Percentiles rank a stretch among this genome's conserved stretches.
These are phyloP conservation scores for Candida mattraensis DNA, from an alignment of 805 yeast genomes.

Conservation along the genomic window DNA sequence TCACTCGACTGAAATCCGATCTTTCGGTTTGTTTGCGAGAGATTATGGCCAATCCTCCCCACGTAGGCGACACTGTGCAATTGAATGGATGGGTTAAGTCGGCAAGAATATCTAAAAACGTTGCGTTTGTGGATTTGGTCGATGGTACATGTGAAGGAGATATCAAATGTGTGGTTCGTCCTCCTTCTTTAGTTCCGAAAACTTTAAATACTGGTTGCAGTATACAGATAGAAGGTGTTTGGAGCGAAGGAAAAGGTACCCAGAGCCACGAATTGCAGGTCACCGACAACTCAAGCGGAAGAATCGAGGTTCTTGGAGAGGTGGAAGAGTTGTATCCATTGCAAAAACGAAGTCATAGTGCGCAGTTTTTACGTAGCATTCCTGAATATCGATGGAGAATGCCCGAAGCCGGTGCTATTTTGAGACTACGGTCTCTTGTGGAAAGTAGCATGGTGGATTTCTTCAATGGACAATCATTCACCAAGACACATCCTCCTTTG, in stretches of 20 bases:
- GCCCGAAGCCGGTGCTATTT: constrained; percentile 56
- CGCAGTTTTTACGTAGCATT: constrained; percentile 64
- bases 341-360: constrained; percentile 73
- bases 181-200: constrained; percentile 32
- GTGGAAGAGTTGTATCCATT: constrained; percentile 71
- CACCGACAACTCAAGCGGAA: constrained; percentile 26
- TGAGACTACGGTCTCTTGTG: constrained; percentile 71
- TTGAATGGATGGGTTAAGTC: constrained; percentile 77
- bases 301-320: constrained; percentile 54
- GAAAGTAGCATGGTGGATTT: constrained; percentile 54
- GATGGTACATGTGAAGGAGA: constrained; percentile 70
- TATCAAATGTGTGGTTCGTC: constrained; percentile 56
- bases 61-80: constrained; percentile 36
- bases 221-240: constrained; percentile 30
- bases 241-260: constrained; percentile 47
- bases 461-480: constrained; percentile 54
- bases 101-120: constrained; percentile 68
- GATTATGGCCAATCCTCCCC: constrained; percentile 37
- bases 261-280: constrained; percentile 54
- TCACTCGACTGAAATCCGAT: too few relatives aligned
- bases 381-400: constrained; percentile 82
- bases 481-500: constrained; percentile 82
- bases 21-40: constrained; percentile 30
- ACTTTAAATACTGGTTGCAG: constrained; percentile 40
- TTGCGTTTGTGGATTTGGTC: constrained; percentile 74